Evolutionary conservation across 331 rosid genomes (phyloP), one percentile per base, ranked within the genome.

Genomic region (Quercus lobata): DNA sequence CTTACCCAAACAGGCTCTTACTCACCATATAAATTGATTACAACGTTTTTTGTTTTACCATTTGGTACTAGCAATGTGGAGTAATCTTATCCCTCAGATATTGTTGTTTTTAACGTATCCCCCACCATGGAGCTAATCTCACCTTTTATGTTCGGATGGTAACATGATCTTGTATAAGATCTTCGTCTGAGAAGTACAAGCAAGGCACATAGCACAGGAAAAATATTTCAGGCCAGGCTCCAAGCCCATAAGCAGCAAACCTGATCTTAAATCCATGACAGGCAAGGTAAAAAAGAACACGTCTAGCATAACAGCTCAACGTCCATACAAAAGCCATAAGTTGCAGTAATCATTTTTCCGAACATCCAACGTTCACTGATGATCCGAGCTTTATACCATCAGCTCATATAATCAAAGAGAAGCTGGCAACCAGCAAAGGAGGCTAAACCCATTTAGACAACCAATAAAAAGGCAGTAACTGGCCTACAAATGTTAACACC

Each of bases 101-200:
- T 37, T 37, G 46, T 37, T 37, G 46, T 8, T 37, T 37, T 37
- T 37, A 37, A 37, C 0, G 46, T 2, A 0, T 37, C 3, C 3
- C 46, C 46, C 3, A 0, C 12, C 11, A 0, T 8, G 46, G 12
- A 37, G 3, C 1, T 37, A 8, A 2, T 37, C 46, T 41, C 0
- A 41, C 0, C 8, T 41, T 41, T 41, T 41, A 41, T 41, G 0
- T 41, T 41, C 12, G 3, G 46, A 8, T 41, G 46, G 46, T 8
- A 41, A 41, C 46, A 41, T 41, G 46, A 41, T 41, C 12, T 41
- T 41, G 46, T 0, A 41, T 2, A 41, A 41, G 46, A 41, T 41
- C 46, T 37, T 37, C 46, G 3, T 66, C 25, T 30, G 71, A 32
- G 34, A 65, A 65, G n/a, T 15, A 65, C 15, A 32, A 65, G 22